Base-by-base conservation (phyloP, 1,139 yeast species). In the Kazachstania sp. region DNA sequence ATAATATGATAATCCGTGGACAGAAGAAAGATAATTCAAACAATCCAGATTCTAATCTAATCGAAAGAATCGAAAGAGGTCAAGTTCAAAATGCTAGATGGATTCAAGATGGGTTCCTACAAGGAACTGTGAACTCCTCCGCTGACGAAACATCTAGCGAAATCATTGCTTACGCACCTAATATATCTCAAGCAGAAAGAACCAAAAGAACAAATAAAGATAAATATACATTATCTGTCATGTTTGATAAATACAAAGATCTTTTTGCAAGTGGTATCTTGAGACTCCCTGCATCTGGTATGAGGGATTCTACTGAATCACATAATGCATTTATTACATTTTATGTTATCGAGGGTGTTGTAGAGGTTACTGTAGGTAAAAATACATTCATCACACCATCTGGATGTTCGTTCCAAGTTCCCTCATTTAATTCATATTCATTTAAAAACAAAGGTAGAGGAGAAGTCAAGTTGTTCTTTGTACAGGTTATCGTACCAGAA, bases 391-490 rank as follows among this genome's bases (percentile, higher is more conserved):
- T 79, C 6, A 84, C 83, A 8, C 74, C 78, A 0, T 70, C 74
- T 51, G 96, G 95, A 1, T 85, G 95, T 49, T 77, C 92, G 1
- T 82, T 88, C 58, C 86, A 84, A 55, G 75, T 88, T 3, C 97
- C 97, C 0, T 75, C 83, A 67, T 83, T 82, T 4, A 86, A 84
- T 59, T 72, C 74, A 43, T 87, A 86, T 63, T 77, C 84, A 49
- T 70, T 84, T 61, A 69, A 71, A 51, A 79, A 86, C 59, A 71
- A 72, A 39, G 85, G 87, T 0, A 69, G 70, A 44, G 71, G 69
- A 12, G 72, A 73, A 30, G 87, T 84, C 0, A 73, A 75, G 50
- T 59, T 88, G 61, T 86, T 85, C 64, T 87, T 87, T 62, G 90
- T 86, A 1, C 95, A 87, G 63, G 75, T 83, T 3, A 78, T 72